phyloP scores from a whole-genome alignment of 1,139 yeast species.

The Oligophagozyma castellii region DNA sequence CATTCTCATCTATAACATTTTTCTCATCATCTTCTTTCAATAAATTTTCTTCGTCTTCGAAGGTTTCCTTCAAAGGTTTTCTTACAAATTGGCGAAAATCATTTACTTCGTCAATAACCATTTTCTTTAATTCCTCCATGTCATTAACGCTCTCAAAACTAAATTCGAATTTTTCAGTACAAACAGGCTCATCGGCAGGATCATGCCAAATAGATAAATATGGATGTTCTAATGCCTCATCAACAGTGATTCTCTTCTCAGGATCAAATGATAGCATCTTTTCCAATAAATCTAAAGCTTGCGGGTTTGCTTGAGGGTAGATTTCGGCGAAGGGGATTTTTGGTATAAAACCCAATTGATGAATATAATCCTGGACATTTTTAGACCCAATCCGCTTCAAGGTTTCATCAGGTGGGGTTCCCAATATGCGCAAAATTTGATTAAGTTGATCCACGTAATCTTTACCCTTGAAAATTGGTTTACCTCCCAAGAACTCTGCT shows the following conservation, averaged over 20 bases:
- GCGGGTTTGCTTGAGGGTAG: conserved; percentile 77
- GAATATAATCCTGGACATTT: conserved; percentile 84
- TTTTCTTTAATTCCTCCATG: conserved; percentile 55
- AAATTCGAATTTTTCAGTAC: conserved; percentile 75
- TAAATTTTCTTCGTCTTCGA: conserved; percentile 18
- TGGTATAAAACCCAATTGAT: conserved; percentile 72
- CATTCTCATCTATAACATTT: no score
- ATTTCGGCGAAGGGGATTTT: conserved; percentile 60
- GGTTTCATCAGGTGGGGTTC: conserved; percentile 83
- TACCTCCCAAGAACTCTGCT: conserved; percentile 86
- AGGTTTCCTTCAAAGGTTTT: conserved; percentile 52
- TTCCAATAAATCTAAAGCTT: conserved; percentile 72
- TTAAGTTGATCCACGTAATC: conserved; percentile 93
- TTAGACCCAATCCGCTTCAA: conserved; percentile 73
- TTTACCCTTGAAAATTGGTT: conserved; percentile 84
- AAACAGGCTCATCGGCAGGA: conserved; percentile 84
- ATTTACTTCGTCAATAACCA: conserved; percentile 73
- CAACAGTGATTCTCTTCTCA: conserved; percentile 70
- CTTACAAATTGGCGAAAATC: conserved; percentile 71
- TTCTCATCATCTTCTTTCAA: conserved; percentile 18
- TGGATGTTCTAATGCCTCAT: conserved; percentile 80
- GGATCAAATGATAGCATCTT: conserved; percentile 85
- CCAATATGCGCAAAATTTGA: conserved; percentile 71
- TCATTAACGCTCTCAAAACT: conserved; percentile 82
- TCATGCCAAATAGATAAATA: conserved; percentile 92